phyloP scores from a whole-genome alignment of 2,329 filamentous ascomycete species.

The Pseudogymnoascus sp. region DNA sequence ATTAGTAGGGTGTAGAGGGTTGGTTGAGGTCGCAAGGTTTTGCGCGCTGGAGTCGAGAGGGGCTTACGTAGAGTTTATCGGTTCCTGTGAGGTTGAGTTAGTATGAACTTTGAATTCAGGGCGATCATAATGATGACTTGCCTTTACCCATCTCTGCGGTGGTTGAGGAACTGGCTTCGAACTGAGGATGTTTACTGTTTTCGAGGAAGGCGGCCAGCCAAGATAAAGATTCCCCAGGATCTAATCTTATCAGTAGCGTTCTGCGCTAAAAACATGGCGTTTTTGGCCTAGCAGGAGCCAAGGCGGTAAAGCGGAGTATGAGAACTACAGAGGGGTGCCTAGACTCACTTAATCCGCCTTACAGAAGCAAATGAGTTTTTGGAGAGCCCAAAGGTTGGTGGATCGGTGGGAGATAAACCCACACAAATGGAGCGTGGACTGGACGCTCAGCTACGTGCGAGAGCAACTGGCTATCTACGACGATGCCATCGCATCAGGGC shows the following conservation, averaged over 20 bases:
- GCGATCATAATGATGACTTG: neutral
- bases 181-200: neutral
- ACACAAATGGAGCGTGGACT: neutral
- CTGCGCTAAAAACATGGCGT: neutral
- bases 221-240: conserved; percentile 1
- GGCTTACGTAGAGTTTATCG: conserved; percentile 42
- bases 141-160: conserved; percentile 21
- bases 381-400: too few relatives aligned
- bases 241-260: neutral
- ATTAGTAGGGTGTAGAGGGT: neutral
- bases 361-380: too few relatives aligned
- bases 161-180: neutral
- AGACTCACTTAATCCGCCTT: neutral
- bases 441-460: neutral
- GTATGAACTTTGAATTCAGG: neutral
- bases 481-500: neutral
- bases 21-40: neutral
- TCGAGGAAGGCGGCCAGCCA: neutral
- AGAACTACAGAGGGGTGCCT: neutral
- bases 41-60: neutral
- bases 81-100: conserved; percentile 31
- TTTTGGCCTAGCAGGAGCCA: neutral
- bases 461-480: neutral
- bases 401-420: neutral
- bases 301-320: neutral